A percentile compares a stretch with the other conserved stretches of the same genome.
phyloP scores from a whole-genome alignment of 805 yeast genomes.

The Groenewaldozyma tartarivorans region DNA sequence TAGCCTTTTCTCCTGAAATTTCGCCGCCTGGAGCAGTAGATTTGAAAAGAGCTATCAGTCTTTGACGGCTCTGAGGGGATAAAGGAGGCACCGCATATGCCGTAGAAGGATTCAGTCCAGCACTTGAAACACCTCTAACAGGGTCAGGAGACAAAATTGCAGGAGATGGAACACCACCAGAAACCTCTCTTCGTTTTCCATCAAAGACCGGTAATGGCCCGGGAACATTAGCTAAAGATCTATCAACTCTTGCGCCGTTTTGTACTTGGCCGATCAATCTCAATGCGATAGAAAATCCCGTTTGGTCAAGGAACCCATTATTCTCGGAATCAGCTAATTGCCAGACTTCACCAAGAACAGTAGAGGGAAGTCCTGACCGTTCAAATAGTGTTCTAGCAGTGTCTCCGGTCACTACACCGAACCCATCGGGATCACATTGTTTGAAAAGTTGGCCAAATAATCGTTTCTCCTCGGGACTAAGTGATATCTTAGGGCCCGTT shows the following conservation, averaged over 20 bases:
- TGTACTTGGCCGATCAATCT: slow-evolving; percentile 86
- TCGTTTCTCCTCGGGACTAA: slow-evolving; percentile 68
- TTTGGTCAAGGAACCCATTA: slow-evolving; percentile 71
- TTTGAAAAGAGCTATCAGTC: slow-evolving; percentile 44
- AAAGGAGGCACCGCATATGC: slow-evolving; percentile 25
- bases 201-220: slow-evolving; percentile 61
- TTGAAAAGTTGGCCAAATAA: slow-evolving; percentile 68
- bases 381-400: slow-evolving; percentile 76
- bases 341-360: slow-evolving; percentile 84
- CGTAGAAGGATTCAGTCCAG: slow-evolving; percentile 1
- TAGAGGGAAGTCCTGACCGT: slow-evolving; percentile 72
- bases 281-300: slow-evolving; percentile 77
- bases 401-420: slow-evolving; percentile 83
- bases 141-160: slow-evolving; percentile 7
- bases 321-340: slow-evolving; percentile 84
- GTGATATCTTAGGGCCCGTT: slow-evolving; percentile 13
- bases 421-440: slow-evolving; percentile 64
- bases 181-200: slow-evolving; percentile 14
- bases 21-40: slow-evolving; percentile 49
- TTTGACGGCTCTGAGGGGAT: slow-evolving; percentile 26
- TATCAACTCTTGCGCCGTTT: slow-evolving; percentile 49
- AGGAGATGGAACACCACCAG: background rate
- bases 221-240: slow-evolving; percentile 41
- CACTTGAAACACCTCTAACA: slow-evolving; percentile 10
- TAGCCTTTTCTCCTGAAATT: slow-evolving; percentile 74